Evolutionary conservation across 345 rosid species (phyloP), one percentile per base, ranked within the genome.

Genomic region (Hibiscus syriacus): DNA sequence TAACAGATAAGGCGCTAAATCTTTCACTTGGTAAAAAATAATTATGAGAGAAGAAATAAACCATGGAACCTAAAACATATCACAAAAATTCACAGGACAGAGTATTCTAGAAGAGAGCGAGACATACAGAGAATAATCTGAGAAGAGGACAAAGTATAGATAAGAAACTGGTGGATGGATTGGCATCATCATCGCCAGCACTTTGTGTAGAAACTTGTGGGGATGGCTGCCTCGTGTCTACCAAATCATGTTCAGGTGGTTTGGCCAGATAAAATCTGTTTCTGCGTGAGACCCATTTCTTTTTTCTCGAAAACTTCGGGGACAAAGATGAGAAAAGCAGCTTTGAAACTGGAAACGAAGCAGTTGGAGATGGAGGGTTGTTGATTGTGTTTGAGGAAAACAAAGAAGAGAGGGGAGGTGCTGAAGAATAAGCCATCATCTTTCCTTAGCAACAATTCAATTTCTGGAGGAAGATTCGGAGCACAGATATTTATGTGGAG

Each of bases 81-180:
- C n/a, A n/a, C n/a, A n/a, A n/a, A n/a, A n/a, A n/a, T n/a, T n/a
- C n/a, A n/a, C n/a, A n/a, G n/a, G n/a, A n/a, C n/a, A 17, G 55
- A 59, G 30, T 0, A 25, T 54, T 23, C 9, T 13, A 19, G 60
- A 67, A 56, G 11, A 61, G 48, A 48, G 43, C 34, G 2, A 19
- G 41, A 79, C 86, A 73, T 66, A 88, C 95, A 58, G 92, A 85
- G 77, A 88, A 88, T 57, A 90, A 78, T 80, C 78, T 86, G 72
- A 86, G 97, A 73, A 90, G 74, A 16, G 97, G 95, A 45, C 95
- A 88, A 17, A 90, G 89, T 58, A 90, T 22, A 43, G 97, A 88
- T 78, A 90, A 80, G 86, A 90, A 84, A 77, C 81, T 83, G 25
- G 87, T 61, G 16, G 84, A 57, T 26, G 85, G 1, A 20, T 16